These are phyloP conservation scores for cucumber (Cucumis sativus) DNA, from an alignment of 306 rosid species.

Conservation along the genomic window Cucumber_9930_V3 NC_026657.2:3316001-3316500, in stretches of 20 bases:
- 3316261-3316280: conserved; percentile 80
- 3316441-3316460: neutral
- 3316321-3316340: conserved; percentile 8
- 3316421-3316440: neutral
- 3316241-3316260: conserved; percentile 78
- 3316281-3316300: conserved; percentile 84
- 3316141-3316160: conserved; percentile 7
- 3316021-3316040: conserved; percentile 2
- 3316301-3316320: conserved; percentile 56
- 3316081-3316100: conserved; percentile 77
- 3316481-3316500: neutral
- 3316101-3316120: conserved; percentile 95
- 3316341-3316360: neutral
- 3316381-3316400: neutral
- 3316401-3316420: neutral
- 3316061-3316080: conserved; percentile 99
- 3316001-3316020: neutral
- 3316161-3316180: neutral
- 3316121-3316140: conserved; percentile 99
- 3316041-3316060: conserved; percentile 17
- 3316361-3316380: neutral
- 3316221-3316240: conserved; percentile 16
- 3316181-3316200: neutral
- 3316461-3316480: neutral
- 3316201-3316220: neutral